A percentile compares a stretch with the other conserved stretches of the same genome.
These are phyloP conservation scores for Pelagomonas calceolata DNA, from an alignment of 108 stramenopile species.

Conservation along the genomic window DNA sequence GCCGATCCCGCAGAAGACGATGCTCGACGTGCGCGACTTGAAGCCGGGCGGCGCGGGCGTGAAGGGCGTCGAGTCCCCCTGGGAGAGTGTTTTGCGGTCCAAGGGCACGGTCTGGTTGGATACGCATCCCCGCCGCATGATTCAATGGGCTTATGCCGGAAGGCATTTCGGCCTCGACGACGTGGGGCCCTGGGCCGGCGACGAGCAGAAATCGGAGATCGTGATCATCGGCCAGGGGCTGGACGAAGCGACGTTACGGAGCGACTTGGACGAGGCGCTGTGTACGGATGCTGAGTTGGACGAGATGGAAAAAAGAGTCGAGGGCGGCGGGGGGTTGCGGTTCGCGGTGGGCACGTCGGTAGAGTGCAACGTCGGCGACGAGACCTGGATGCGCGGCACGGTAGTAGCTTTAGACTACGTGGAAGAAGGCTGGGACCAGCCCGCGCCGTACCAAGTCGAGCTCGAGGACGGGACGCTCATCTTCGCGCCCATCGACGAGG, in stretches of 20 bases:
- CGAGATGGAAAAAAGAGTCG: background rate
- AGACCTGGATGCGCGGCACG: conserved; percentile 67
- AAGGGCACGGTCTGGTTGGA: background rate
- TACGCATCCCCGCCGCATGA: background rate
- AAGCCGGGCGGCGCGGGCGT: background rate
- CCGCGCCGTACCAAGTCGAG: conserved; percentile 78
- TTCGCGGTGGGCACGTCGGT: conserved; percentile 63
- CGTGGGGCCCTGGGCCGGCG: background rate
- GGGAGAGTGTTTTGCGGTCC: background rate
- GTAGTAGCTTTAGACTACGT: conserved; percentile 66
- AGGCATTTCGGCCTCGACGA: background rate
- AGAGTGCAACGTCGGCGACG: conserved; percentile 62
- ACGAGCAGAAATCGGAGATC: background rate
- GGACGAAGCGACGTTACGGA: background rate
- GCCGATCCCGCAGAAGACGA: background rate
- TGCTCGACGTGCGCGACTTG: background rate
- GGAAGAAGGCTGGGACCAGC: conserved; percentile 69
- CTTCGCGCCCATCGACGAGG: conserved; percentile 34
- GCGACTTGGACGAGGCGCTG: background rate
- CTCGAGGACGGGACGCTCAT: conserved; percentile 77
- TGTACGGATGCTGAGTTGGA: background rate
- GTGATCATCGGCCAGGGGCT: background rate
- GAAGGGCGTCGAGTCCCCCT: background rate
- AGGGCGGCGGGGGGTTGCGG: conserved; percentile 23
- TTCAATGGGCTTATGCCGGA: background rate